Evolutionary conservation across 2,329 filamentous ascomycete species (phyloP).

Genomic region (Aspergillus pseudotamarii): DNA sequence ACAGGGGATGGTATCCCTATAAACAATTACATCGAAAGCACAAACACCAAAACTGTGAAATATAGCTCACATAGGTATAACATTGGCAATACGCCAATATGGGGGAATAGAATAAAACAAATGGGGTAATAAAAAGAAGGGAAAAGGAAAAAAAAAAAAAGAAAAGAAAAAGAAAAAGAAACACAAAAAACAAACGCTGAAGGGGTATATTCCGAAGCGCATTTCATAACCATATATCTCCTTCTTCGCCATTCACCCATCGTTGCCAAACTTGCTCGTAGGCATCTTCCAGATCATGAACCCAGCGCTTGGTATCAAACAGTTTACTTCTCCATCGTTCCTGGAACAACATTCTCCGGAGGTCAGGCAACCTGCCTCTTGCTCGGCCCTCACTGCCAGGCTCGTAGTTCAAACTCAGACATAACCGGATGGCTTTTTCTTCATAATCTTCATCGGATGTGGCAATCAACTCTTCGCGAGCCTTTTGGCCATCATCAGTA

Average conservation of each 20-base stretch:
- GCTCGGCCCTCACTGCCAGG: conserved; percentile 36
- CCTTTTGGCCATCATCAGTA: conserved; percentile 64
- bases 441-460: conserved; percentile 82
- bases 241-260: conserved; percentile 85
- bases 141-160: neutral
- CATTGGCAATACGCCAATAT: neutral
- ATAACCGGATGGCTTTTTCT: conserved; percentile 70
- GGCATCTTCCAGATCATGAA: conserved; percentile 81
- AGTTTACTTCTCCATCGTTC: conserved; percentile 83
- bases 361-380: conserved; percentile 71
- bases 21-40: conserved; percentile 1
- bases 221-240: conserved; percentile 80
- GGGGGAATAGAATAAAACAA: conserved; percentile 1
- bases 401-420: conserved; percentile 63
- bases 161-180: conserved; percentile 12
- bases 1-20: neutral
- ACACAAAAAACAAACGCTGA: conserved; percentile 34
- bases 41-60: conserved; percentile 2
- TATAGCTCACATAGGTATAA: neutral
- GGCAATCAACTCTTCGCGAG: conserved; percentile 76
- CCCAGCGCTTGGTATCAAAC: conserved; percentile 92
- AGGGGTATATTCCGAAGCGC: conserved; percentile 39
- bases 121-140: conserved; percentile 2
- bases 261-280: conserved; percentile 86
- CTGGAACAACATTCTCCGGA: conserved; percentile 80